Percentiles rank a stretch among this genome's conserved stretches.
phyloP scores from a whole-genome alignment of 805 yeast genomes.

The Candida silvatica region DNA sequence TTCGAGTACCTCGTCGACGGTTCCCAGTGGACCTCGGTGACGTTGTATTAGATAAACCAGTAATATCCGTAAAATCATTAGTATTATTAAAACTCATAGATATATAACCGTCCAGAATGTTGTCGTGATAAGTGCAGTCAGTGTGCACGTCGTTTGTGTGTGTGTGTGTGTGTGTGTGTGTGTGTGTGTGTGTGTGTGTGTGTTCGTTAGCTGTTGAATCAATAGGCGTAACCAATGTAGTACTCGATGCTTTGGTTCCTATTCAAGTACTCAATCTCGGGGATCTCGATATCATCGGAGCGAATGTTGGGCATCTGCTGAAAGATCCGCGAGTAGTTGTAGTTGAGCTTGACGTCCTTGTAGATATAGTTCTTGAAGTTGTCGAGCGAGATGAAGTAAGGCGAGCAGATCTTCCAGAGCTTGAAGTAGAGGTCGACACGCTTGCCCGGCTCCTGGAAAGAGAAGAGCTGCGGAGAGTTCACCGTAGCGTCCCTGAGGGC shows the following conservation, averaged over 20 bases:
- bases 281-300: slow-evolving; percentile 29
- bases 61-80: too few relatives aligned
- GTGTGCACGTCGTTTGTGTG: not conserved
- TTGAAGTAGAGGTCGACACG: slow-evolving; percentile 48
- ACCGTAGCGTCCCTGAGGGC: slow-evolving; percentile 73
- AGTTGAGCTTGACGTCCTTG: slow-evolving; percentile 35
- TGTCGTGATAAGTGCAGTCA: not conserved
- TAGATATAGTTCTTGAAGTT: slow-evolving; percentile 37
- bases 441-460: slow-evolving; percentile 24
- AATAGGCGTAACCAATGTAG: slow-evolving; percentile 21
- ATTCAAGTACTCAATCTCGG: slow-evolving; percentile 29
- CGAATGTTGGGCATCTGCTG: slow-evolving; percentile 29
- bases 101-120: not conserved
- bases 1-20: slow-evolving; percentile 25
- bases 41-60: slow-evolving; percentile 19
- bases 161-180: too few relatives aligned
- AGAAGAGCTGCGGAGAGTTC: slow-evolving; percentile 28
- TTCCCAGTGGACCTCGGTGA: slow-evolving; percentile 20
- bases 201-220: slow-evolving; percentile 1
- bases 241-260: slow-evolving; percentile 22
- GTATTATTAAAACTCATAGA: too few relatives aligned
- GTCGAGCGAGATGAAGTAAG: slow-evolving; percentile 37
- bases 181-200: too few relatives aligned
- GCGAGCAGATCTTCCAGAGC: slow-evolving; percentile 41
- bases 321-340: slow-evolving; percentile 29